Base-by-base conservation (phyloP, 805 yeast species). In the Debaryomyces hansenii region DNA sequence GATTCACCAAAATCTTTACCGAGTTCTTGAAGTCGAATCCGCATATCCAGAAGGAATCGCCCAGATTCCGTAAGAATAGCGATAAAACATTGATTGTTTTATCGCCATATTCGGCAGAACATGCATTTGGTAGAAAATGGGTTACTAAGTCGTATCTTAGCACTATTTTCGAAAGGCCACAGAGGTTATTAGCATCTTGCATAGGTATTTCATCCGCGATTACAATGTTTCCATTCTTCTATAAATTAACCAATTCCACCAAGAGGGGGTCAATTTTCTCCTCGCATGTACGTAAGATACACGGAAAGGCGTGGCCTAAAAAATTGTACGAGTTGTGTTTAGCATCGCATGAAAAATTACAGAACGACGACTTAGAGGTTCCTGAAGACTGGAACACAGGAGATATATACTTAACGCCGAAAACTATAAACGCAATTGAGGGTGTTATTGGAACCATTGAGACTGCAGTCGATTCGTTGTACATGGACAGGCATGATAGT, bases 341-440 rank as follows among this genome's bases (percentile, higher is more conserved):
- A 15, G 80, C 75, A 20, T 79, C 88, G n/a, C 77, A 76, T 39
- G 71, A 59, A 0, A 83, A 83, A 58, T 67, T 87, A 37, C 64
- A 63, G 8, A 63, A 70, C 0, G 78, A 80, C 15, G 70, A 80
- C 55, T 55, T 87, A 3, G 96, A 88, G 63, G 90, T 87, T 1
- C 95, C 95, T 0, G 84, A 78, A 5, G 79, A 78, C 33, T 88
- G 96, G 96, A 86, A 87, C 48, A 77, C 86, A 2, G 94, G 94
- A 11, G 96, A 88, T 58, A 86, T 89, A 28, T 88, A 88, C 59
- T 60, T 88, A 43, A 79, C 84, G 3, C 80, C 83, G 61, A 77
- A 74, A 16, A 84, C 96, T 0, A 62, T 85, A 4, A 77, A 76
- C 21, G 95, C 96, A 0, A 64, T 88, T 6, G 84, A 84, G 52